Conservation (phyloP, 345 rosid species). For the Nasturtium officinale region DNA sequence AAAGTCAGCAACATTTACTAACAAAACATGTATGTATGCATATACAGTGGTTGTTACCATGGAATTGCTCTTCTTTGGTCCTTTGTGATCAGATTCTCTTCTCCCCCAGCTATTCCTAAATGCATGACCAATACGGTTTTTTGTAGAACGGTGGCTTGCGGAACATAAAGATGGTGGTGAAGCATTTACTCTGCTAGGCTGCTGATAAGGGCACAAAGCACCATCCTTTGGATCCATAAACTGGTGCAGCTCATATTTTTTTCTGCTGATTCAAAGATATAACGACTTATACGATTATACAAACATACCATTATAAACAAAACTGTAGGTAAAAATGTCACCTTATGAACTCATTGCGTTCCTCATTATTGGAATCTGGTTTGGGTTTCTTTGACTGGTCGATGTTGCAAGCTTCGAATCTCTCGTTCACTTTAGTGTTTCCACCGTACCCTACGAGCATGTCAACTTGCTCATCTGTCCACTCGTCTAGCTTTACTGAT, state of each 20-base stretch:
- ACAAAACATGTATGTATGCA: constrained; percentile 11
- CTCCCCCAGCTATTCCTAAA: constrained; percentile 94
- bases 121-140: constrained; percentile 71
- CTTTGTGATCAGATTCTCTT: constrained; percentile 64
- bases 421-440: constrained; percentile 64
- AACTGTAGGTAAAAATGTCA: constrained; percentile 27
- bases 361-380: constrained; percentile 76
- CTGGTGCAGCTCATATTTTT: constrained; percentile 78
- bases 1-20: neutral
- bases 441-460: constrained; percentile 69
- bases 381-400: constrained; percentile 64
- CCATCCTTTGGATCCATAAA: constrained; percentile 54
- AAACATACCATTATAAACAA: neutral
- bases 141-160: constrained; percentile 45
- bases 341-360: constrained; percentile 84
- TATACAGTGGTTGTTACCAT: constrained; percentile 50
- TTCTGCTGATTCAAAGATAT: constrained; percentile 53
- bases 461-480: constrained; percentile 94
- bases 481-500: constrained; percentile 89
- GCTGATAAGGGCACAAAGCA: constrained; percentile 48
- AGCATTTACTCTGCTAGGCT: constrained; percentile 22
- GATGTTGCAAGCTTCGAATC: constrained; percentile 75
- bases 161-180: constrained; percentile 46
- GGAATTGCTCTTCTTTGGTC: constrained; percentile 66
- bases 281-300: neutral